Evolutionary conservation across 768 basidiomycete species (phyloP).

Genomic region (Calocera viscosa): DNA sequence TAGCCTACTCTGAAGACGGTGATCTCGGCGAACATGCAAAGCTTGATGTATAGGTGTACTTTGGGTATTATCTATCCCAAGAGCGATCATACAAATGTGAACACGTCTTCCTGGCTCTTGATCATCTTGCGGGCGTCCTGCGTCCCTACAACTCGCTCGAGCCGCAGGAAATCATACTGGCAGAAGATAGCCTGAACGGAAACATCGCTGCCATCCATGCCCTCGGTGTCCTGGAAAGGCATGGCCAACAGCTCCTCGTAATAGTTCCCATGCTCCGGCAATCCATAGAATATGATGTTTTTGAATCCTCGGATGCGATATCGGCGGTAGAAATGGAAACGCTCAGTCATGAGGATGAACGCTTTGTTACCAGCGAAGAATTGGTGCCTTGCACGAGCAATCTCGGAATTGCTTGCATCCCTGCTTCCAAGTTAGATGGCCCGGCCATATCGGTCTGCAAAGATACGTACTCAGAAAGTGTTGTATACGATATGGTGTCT

Average conservation of each 20-base stretch:
- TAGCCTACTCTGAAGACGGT: too few species aligned
- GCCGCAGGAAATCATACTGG: constrained; percentile 74
- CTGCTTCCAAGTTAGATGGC: constrained; percentile 7
- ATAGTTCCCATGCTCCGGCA: constrained; percentile 82
- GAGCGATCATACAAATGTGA: constrained; percentile 26
- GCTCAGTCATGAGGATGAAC: constrained; percentile 83
- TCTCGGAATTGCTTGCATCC: constrained; percentile 92
- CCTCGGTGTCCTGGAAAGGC: constrained; percentile 73
- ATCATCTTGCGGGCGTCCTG: constrained; percentile 31
- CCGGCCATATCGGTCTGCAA: background rate
- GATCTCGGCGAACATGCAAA: background rate
- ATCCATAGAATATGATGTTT: constrained; percentile 86
- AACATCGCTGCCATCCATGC: constrained; percentile 78
- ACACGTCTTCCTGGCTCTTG: constrained; percentile 25
- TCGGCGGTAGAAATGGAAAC: constrained; percentile 97
- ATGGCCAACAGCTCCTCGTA: constrained; percentile 81
- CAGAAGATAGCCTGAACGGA: constrained; percentile 69
- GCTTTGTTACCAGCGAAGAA: constrained; percentile 82
- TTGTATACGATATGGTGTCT: constrained; percentile 55
- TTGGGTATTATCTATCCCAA: background rate
- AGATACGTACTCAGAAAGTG: constrained; percentile 72
- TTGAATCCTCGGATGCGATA: constrained; percentile 89
- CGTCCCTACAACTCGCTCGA: constrained; percentile 71
- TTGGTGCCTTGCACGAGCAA: constrained; percentile 80
- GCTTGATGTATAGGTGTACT: background rate